These are phyloP conservation scores for Geranium brycei DNA, from an alignment of 345 rosid species.

Conservation along the genomic window DNA sequence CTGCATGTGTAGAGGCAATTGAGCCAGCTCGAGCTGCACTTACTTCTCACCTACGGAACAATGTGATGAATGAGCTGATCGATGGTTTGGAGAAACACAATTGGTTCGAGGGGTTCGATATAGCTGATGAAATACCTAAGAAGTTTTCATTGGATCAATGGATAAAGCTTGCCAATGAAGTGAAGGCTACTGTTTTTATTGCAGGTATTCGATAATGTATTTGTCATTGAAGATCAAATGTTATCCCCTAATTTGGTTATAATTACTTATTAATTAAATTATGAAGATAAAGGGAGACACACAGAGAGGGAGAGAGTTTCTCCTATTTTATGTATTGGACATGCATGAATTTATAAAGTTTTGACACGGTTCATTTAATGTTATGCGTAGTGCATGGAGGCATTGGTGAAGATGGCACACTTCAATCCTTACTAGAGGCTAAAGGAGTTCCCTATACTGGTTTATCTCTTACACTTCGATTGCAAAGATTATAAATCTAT, in stretches of 20 bases:
- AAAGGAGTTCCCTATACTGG: slow-evolving; percentile 83
- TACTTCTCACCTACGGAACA: slow-evolving; percentile 62
- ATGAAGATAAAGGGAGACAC: neutral
- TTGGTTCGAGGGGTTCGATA: slow-evolving; percentile 80
- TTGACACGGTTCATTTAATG: slow-evolving; percentile 7
- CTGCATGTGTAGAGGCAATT: slow-evolving; percentile 71
- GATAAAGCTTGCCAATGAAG: slow-evolving; percentile 58
- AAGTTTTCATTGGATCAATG: slow-evolving; percentile 55
- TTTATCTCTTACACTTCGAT: slow-evolving; percentile 11
- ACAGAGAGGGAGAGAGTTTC: neutral
- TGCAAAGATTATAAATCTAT: neutral
- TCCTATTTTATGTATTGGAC: too few species aligned
- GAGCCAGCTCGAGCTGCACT: slow-evolving; percentile 69
- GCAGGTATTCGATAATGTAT: slow-evolving; percentile 39
- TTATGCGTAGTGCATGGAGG: slow-evolving; percentile 75
- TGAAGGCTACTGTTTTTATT: slow-evolving; percentile 66
- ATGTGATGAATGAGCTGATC: slow-evolving; percentile 62
- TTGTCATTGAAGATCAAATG: neutral
- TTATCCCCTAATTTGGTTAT: neutral
- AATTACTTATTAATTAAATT: too few species aligned
- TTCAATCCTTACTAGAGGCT: slow-evolving; percentile 65
- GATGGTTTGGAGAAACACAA: slow-evolving; percentile 51
- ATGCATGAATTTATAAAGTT: too few species aligned
- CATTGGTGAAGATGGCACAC: slow-evolving; percentile 92
- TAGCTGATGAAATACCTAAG: slow-evolving; percentile 51